phyloP scores from a whole-genome alignment of 345 rosid genomes.

The Kandelia obovata region DNA sequence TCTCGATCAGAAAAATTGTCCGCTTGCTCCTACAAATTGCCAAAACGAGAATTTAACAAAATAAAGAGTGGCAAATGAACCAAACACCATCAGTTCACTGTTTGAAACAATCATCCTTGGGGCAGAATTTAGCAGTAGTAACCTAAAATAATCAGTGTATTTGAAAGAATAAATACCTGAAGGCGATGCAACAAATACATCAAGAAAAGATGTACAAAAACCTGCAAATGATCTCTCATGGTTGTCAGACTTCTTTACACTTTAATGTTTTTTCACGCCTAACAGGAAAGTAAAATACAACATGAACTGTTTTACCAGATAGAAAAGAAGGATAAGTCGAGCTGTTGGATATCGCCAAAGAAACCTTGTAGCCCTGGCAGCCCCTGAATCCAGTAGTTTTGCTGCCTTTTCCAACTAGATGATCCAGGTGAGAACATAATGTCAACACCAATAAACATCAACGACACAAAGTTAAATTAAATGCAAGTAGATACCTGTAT shows the following conservation, averaged over 20 bases:
- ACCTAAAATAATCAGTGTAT: neutral
- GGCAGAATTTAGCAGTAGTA: neutral
- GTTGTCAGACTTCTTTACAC: constrained; percentile 14
- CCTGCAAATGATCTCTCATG: constrained; percentile 43
- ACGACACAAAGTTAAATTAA: too few relatives aligned
- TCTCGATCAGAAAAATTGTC: constrained; percentile 64
- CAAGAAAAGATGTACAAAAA: constrained; percentile 93
- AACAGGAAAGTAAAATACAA: constrained; percentile 2
- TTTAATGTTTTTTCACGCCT: neutral
- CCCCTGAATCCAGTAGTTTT: constrained; percentile 82
- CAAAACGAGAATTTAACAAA: neutral
- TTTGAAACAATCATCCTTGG: neutral
- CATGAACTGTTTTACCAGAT: constrained; percentile 53
- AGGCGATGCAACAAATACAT: constrained; percentile 96
- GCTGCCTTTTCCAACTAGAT: constrained; percentile 89
- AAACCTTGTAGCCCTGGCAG: constrained; percentile 93
- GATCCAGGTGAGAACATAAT: constrained; percentile 7
- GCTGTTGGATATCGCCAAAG: constrained; percentile 98
- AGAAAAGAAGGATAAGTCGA: constrained; percentile 67
- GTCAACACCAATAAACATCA: too few relatives aligned
- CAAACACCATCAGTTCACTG: too few relatives aligned
- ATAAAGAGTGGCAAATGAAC: neutral
- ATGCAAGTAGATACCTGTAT: neutral
- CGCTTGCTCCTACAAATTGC: constrained; percentile 62
- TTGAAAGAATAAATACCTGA: constrained; percentile 51